Evolutionary conservation across 805 yeast genomes (phyloP).

Genomic region (Saccharomycopsis babjevae): DNA sequence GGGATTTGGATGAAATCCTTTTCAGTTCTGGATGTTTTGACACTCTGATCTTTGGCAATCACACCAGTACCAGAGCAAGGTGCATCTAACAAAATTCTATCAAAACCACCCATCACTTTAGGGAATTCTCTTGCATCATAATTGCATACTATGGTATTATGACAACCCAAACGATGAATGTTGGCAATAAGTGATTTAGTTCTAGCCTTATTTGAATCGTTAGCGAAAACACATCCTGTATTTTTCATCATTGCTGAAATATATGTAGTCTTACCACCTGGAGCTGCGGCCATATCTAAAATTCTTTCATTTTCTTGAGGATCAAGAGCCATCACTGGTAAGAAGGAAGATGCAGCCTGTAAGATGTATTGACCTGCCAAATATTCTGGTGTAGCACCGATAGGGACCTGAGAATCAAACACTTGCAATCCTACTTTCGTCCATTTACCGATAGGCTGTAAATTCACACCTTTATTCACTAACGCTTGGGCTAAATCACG

Average conservation of each 20-base stretch:
- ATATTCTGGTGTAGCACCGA: conserved; percentile 99
- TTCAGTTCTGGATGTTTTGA: conserved; percentile 86
- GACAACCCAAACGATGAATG: conserved; percentile 93
- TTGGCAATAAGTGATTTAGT: conserved; percentile 95
- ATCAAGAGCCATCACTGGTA: conserved; percentile 94
- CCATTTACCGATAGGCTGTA: conserved; percentile 97
- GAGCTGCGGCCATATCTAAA: conserved; percentile 87
- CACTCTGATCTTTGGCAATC: conserved; percentile 92
- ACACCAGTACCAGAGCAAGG: conserved; percentile 99
- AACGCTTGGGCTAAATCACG: conserved; percentile 91
- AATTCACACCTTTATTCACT: conserved; percentile 92
- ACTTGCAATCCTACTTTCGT: conserved; percentile 96
- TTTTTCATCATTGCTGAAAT: conserved; percentile 83
- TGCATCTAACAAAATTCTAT: conserved; percentile 89
- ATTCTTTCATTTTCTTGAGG: conserved; percentile 97
- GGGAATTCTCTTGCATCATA: conserved; percentile 99
- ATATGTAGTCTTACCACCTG: conserved; percentile 55
- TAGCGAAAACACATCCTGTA: conserved; percentile 95
- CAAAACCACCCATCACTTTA: conserved; percentile 96
- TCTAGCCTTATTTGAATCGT: conserved; percentile 93
- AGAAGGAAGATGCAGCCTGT: conserved; percentile 96
- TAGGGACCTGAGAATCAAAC: conserved; percentile 98
- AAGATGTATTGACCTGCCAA: conserved; percentile 94
- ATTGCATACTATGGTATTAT: conserved; percentile 91
- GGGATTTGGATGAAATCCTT: conserved; percentile 96